A percentile compares a stretch with the other conserved stretches of the same genome.
phyloP scores from a whole-genome alignment of 2,329 filamentous ascomycete genomes.

The Alternaria novae-zelandiae region DNA sequence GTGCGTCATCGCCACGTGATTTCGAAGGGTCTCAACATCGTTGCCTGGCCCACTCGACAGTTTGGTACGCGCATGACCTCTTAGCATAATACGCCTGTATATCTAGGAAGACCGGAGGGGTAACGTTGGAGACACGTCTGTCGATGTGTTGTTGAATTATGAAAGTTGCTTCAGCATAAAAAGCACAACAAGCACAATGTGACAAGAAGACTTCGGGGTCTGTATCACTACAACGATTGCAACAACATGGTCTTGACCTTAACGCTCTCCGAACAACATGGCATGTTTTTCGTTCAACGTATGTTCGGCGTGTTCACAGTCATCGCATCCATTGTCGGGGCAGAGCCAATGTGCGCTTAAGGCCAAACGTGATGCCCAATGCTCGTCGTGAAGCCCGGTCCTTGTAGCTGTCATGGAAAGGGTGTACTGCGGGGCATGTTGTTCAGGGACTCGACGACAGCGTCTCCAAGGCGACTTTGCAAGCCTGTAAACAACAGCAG shows the following conservation, averaged over 20 bases:
- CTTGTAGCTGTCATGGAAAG: slow-evolving; percentile 21
- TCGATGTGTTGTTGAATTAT: background rate
- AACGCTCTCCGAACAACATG: background rate
- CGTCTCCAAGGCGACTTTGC: background rate
- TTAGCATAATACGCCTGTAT: background rate
- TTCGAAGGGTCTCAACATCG: background rate
- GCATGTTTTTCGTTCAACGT: background rate
- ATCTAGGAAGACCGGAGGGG: background rate
- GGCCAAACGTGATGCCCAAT: slow-evolving; percentile 12
- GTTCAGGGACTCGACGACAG: background rate
- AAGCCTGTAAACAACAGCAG: background rate
- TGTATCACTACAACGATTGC: background rate
- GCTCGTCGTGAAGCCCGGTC: slow-evolving; percentile 4
- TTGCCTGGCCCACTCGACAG: background rate
- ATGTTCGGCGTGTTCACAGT: background rate
- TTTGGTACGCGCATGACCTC: background rate
- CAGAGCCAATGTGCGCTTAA: background rate
- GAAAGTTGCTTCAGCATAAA: background rate
- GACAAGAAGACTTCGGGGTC: background rate
- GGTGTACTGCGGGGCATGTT: slow-evolving; percentile 28
- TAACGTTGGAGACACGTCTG: background rate
- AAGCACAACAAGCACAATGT: background rate
- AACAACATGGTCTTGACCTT: background rate
- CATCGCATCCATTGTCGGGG: background rate
- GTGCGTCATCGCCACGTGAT: slow-evolving; percentile 33